Evolutionary conservation across 2,329 filamentous ascomycete species (phyloP).

Genomic region (Penicillium sp.): DNA sequence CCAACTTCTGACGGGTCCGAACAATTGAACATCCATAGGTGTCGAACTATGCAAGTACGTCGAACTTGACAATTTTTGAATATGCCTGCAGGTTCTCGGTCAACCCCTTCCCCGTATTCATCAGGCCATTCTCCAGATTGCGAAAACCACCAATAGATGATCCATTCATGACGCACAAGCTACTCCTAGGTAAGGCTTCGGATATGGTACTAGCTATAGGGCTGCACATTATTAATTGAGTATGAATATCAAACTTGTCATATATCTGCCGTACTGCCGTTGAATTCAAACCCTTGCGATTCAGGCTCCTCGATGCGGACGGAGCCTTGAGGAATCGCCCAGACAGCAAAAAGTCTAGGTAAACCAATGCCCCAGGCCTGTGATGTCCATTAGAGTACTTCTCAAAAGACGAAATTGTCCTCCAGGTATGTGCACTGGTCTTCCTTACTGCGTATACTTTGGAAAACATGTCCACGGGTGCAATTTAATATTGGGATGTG

Average conservation of each 20-base stretch:
- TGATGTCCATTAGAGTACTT: neutral
- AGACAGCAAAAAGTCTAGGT: neutral
- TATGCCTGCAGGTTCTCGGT: too few relatives aligned
- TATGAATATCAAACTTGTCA: neutral
- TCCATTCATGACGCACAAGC: neutral
- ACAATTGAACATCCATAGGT: too few relatives aligned
- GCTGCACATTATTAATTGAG: too few relatives aligned
- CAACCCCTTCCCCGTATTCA: neutral
- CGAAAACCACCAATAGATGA: too few relatives aligned
- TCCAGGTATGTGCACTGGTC: too few relatives aligned
- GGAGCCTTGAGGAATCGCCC: too few relatives aligned
- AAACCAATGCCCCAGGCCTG: neutral
- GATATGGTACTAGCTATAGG: too few relatives aligned
- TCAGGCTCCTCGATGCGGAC: neutral
- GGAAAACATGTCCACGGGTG: neutral
- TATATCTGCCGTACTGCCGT: neutral
- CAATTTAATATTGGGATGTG: too few relatives aligned
- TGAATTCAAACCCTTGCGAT: neutral
- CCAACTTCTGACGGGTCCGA: too few relatives aligned
- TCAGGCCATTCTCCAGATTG: neutral
- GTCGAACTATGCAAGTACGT: too few relatives aligned
- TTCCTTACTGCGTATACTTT: neutral
- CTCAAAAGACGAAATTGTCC: too few relatives aligned
- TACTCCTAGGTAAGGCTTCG: neutral
- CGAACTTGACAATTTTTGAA: too few relatives aligned